Base-by-base conservation (phyloP, 768 basidiomycete genomes). In the Podaxis mareebaensis region DNA sequence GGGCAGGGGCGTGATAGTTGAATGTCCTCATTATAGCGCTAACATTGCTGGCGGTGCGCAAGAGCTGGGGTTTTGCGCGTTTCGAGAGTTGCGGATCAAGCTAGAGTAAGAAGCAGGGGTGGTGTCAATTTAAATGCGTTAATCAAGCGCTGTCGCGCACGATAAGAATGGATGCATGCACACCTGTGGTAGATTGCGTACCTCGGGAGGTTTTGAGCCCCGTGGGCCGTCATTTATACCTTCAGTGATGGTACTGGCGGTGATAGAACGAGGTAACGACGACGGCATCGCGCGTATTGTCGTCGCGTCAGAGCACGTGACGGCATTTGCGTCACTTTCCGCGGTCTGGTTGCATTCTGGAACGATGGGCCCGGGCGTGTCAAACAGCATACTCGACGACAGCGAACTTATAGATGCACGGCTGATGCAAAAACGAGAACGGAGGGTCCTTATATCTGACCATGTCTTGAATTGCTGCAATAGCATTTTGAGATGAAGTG, bases 31-130 rank as follows among this genome's bases (percentile, higher is more conserved):
- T 62, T 36, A 44, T 44, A 55, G 61, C 28, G 36, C 44, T 26
- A 28, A 49, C 61, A 62, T 62, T 46, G 53, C 53, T 60, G 30
- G 53, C 38, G 26, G 26, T 24, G 8, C 38, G 38, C 38, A 40
- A 39, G 39, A 24, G 54, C 42, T 33, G 44, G 61, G 44, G n/a
- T 60, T 60, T 60, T 44, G 52, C 53, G 22, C n/a, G 10, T 33
- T 46, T 54, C 28, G 52, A 36, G 53, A 44, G 60, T n/a, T 48
- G 61, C 61, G 61, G 61, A 62, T 62, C 61, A 51, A 44, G 20
- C 61, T 62, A 54, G 60, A 53, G 44, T 30, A 55, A 61, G 49
- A 60, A 53, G 53, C n/a, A 15, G 24, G 39, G 53, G 39, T 56
- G 54, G 39, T 56, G 49, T 52, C 42, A 60, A 60, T 60, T 17